phyloP scores from a whole-genome alignment of 78 protist genomes.

The Guillardia theta region DNA sequence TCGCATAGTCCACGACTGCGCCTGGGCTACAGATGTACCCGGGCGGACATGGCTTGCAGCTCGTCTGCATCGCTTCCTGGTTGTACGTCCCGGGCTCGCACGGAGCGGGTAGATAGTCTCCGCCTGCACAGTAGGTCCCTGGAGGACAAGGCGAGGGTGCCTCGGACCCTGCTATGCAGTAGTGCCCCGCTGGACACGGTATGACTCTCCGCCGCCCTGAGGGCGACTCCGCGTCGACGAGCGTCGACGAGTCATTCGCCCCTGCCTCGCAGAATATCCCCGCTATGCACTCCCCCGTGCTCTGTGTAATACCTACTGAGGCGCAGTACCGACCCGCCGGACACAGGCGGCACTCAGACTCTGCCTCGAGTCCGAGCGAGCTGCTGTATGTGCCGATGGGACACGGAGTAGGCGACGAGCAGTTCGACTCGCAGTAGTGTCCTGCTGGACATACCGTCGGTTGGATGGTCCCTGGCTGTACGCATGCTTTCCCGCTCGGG shows the following conservation, averaged over 20 bases:
- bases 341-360: constrained; percentile 48
- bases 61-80: neutral
- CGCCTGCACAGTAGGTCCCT: neutral
- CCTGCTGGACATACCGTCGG: constrained; percentile 59
- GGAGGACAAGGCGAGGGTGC: neutral
- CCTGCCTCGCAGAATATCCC: constrained; percentile 49
- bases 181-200: constrained; percentile 56
- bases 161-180: constrained; percentile 35
- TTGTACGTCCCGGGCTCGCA: constrained; percentile 64
- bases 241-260: neutral
- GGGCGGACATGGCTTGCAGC: constrained; percentile 3
- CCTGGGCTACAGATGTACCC: constrained; percentile 26
- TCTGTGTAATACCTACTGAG: neutral
- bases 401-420: constrained; percentile 44
- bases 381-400: constrained; percentile 44
- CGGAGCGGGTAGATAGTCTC: neutral
- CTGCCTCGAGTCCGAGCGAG: no score
- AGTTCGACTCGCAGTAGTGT: constrained; percentile 48
- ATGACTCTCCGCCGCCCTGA: neutral
- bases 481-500: neutral
- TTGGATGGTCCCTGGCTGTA: neutral
- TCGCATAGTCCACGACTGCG: neutral
- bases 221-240: neutral
- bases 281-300: constrained; percentile 24
- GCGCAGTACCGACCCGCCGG: constrained; percentile 47